Base-by-base conservation (phyloP, 192 early-diverging fungal species). In the Linderina pennispora region DNA sequence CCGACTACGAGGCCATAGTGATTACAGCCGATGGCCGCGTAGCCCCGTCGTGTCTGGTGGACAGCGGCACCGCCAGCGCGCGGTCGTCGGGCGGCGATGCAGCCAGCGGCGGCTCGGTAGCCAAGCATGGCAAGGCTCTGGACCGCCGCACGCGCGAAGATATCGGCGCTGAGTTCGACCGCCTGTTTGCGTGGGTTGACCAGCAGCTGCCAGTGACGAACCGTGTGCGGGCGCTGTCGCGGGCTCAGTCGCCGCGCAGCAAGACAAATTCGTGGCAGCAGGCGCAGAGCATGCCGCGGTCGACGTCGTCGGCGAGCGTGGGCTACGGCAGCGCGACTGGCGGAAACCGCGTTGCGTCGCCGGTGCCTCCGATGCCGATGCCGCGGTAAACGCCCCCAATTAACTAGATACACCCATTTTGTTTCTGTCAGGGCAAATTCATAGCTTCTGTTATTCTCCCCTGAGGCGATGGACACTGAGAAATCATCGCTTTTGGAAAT, bases 101-200 rank as follows among this genome's bases (percentile, higher is more conserved):
- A n/a, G 3, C 24, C 20, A 36, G n/a, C 11, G 28, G 24, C 19
- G n/a, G n/a, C n/a, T n/a, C n/a, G n/a, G n/a, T n/a, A n/a, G n/a
- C n/a, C n/a, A n/a, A n/a, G n/a, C n/a, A n/a, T n/a, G 34, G 25
- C 14, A 50, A 45, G 21, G 28, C 7, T 13, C 57, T 68, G 16
- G 63, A 65, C 26, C 56, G 61, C 25, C 60, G 62, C 35, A 61
- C 61, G 20, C 62, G 73, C 33, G 73, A 75, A 39, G 73, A 75
- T 23, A 75, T 75, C 50, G 73, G 73, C 45, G 46, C 65, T 38
- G 73, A 75, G 45, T 75, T 75, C 45, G 73, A 75, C 50, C 73
- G 65, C 4, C 53, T 75, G 23, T 75, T 62, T 49, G 65, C 62
- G 9, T 72, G 68, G 68, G 68, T 72, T 13, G 68, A 72, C 41